Base-by-base conservation (phyloP, 352 stramenopile species). In the Pythium coloratum region DNA sequence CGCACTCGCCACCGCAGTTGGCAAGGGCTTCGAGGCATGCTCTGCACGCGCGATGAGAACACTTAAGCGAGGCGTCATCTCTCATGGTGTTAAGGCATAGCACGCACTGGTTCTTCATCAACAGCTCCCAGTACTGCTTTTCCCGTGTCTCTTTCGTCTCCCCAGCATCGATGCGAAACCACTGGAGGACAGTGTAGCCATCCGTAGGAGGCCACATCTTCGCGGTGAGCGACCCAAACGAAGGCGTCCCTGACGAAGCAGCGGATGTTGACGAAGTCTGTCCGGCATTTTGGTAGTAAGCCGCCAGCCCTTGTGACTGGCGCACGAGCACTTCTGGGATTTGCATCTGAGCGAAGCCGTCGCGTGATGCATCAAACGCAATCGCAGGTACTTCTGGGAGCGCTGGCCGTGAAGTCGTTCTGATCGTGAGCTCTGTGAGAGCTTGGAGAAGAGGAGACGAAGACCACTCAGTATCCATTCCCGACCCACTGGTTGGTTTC, bases 311-410 rank as follows among this genome's bases (percentile, higher is more conserved):
- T 53, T 67, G 58, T 16, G 64, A 33, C 24, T 53, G 46, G 20
- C 83, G 71, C 16, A 65, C 62, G 55, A 82, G 73, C 6, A 90
- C 65, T 62, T 91, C 83, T 3, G 83, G 81, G 16, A 90, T 86
- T 63, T 91, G 83, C 47, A 90, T 69, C 59, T 82, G 86, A 6
- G 80, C 81, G 58, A 89, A 91, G 1, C 83, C 83, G 42, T 90
- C 83, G 14, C 38, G 71, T 8, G 80, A 84, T 10, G 80, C 49
- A 26, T 90, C 68, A 56, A 91, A 90, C 46, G 65, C 20, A 67
- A 90, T 73, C 2, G 65, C 63, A 50, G 72, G 70, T 16, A 62
- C 56, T 3, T 61, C 2, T 34, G 36, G 2, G 40, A 49, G 49
- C 2, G 26, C 12, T 20, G 26, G 28, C 24, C 46, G 36, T 20